Evolutionary conservation across 257 asterid species (phyloP), one percentile per base, ranked within the genome.

Genomic region (Primulina huaijiensis): DNA sequence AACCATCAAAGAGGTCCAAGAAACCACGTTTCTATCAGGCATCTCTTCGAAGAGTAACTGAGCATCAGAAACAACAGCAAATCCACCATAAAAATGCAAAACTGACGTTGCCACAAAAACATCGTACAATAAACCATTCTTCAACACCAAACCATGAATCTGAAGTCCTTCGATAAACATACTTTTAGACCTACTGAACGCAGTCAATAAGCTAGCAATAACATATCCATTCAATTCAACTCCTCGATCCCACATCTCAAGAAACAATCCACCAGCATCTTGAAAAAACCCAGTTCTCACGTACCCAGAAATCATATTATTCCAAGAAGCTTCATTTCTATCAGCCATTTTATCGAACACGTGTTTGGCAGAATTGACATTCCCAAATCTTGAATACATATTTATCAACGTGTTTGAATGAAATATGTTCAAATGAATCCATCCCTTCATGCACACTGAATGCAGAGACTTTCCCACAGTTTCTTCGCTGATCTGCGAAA

Each of bases 1-100:
- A 72, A 89, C 96, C 98, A 89, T 92, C 77, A 88, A 77, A 3
- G 98, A 89, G 61, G 98, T 92, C 96, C 98, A 92, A 73, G 98
- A 83, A 62, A 92, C 97, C 43, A 92, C 97, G 82, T 92, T 92
- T 73, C 81, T 86, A 59, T 79, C 86, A 3, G 94, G 93, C 89
- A 89, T 83, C 75, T 86, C 92, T 61, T 82, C 89, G 64, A 92
- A 89, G 60, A 86, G 74, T 16, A 55, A 74, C 73, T 60, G 73
- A 66, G 94, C 92, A 73, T 72, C 81, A 67, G 76, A 77, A 75
- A 82, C 64, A 56, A 76, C 72, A 19, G 94, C 89, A 78, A 74
- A 85, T 21, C 80, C 88, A 38, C 98, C 92, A 74, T 89, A 89
- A 75, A 92, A 92, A 81, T 89, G 95, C 87, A 92, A 68, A 74